Base-by-base conservation (phyloP, 495 filamentous ascomycete species). In the Cladorrhinum samala region DNA sequence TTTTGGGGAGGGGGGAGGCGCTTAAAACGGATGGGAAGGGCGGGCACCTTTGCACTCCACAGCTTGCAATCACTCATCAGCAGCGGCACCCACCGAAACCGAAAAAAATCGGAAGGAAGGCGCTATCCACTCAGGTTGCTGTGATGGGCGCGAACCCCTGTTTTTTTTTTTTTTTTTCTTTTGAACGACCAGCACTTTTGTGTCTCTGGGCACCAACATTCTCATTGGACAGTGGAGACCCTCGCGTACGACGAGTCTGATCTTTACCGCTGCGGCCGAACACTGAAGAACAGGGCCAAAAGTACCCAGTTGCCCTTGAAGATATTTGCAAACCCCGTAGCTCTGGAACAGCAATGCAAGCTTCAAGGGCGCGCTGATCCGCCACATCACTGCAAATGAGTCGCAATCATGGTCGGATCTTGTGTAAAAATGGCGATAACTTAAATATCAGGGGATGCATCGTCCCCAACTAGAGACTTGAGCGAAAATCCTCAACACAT, bases 321-420 rank as follows among this genome's bases (percentile, higher is more conserved):
- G 25, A 55, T 52, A 48, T 52, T 17, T 53, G 49, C 53, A 56
- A n/a, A n/a, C 37, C 46, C 52, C 30, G 60, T 62, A 59, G 50
- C 37, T 51, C 27, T 18, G 48, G 46, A 62, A 62, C 60, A 59
- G 60, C 20, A 3, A 19, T 36, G 36, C 41, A 9, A 36, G 27
- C 20, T 43, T 39, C 18, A 40, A 20, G 24, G 37, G 21, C 38
- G 14, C 44, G n/a, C 27, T 25, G 9, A 40, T 41, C 11, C 1
- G 14, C 36, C 50, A 47, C 20, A 54, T 11, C 19, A 38, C 8
- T 16, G 60, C 60, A 56, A 33, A 25, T 19, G 42, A 9, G 19
- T 17, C 45, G 40, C 49, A 39, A 37, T 52, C 46, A 46, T 16
- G 40, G 43, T 50, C 46, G 56, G 59, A 40, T 19, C n/a, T 41